Base-by-base conservation (phyloP, 768 basidiomycete genomes). In the Kwoniella dendrophila region DNA sequence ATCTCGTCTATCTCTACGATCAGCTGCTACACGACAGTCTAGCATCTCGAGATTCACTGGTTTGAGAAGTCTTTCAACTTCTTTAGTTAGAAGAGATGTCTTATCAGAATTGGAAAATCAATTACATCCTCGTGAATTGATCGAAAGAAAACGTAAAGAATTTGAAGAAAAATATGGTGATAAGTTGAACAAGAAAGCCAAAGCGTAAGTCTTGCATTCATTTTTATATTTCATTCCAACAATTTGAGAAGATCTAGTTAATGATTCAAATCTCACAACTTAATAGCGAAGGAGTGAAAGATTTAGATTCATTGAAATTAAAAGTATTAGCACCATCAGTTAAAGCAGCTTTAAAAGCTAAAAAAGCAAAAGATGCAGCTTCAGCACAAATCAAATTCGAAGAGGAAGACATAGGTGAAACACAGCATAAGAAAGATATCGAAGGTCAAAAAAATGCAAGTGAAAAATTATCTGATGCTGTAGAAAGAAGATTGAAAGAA, bases 161-260 rank as follows among this genome's bases (percentile, higher is more conserved):
- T 74, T 71, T 49, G 74, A 75, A 56, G 73, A 65, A 24, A 78
- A 77, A 63, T 92, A 93, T 73, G 83, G 85, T 14, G 84, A 87
- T 61, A 89, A 88, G 73, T 78, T 94, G 36, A 84, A 82, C 45
- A 81, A 83, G 69, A 83, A 81, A 69, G 86, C 89, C 41, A 79
- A 84, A 73, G 82, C 86, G 90, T 90, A 81, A 83, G 85, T 79
- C 45, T 30, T 24, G 11, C n/a, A 12, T n/a, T 16, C 38, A 20
- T 26, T 29, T 45, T 26, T 8, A 29, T 4, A 43, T 14, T 18
- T 8, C 43, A 7, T 34, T 12, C 34, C n/a, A 16, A 22, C 36
- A 10, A 8, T 22, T 11, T 12, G 29, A 12, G 26, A n/a, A 16
- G n/a, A 12, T 40, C 54, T 30, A 11, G 10, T 11, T 4, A 18